Conservation (phyloP, 805 yeast species). For the Millerozyma acaciae region DNA sequence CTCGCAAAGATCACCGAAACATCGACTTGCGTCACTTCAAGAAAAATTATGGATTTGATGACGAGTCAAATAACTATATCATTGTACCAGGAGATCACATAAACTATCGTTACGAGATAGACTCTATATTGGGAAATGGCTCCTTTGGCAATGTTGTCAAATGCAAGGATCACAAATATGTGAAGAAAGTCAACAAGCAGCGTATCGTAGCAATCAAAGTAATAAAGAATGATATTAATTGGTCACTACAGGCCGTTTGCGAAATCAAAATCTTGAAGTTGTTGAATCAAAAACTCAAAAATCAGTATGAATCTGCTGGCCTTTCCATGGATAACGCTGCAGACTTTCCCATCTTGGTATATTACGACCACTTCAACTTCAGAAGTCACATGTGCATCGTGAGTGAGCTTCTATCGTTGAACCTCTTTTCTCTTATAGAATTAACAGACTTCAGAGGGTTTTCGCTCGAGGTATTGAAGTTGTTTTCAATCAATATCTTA, state of each 20-base stretch:
- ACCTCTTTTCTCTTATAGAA: conserved; percentile 59
- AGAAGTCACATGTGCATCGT: conserved; percentile 80
- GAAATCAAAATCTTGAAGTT: conserved; percentile 66
- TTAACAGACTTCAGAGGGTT: conserved; percentile 49
- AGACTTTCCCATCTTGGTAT: conserved; percentile 41
- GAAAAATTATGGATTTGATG: conserved; percentile 70
- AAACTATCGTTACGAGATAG: conserved; percentile 66
- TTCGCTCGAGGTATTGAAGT: conserved; percentile 34
- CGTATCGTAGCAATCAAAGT: conserved; percentile 68
- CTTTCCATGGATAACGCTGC: neutral
- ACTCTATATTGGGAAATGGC: conserved; percentile 64
- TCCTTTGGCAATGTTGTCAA: conserved; percentile 77
- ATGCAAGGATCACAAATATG: conserved; percentile 60
- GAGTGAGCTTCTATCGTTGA: conserved; percentile 67
- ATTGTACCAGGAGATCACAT: conserved; percentile 63
- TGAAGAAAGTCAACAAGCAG: conserved; percentile 16
- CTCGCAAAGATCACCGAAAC: conserved; percentile 7
- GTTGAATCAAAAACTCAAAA: conserved; percentile 25
- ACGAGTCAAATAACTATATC: conserved; percentile 57
- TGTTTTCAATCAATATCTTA: conserved; percentile 53
- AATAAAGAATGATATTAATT: conserved; percentile 66
- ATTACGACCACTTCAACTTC: conserved; percentile 69
- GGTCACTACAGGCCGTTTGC: conserved; percentile 73
- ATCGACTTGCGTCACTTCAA: conserved; percentile 37
- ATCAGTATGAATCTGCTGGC: neutral